phyloP scores from a whole-genome alignment of 2,329 filamentous ascomycete species.

The Clarireedia sp. region DNA sequence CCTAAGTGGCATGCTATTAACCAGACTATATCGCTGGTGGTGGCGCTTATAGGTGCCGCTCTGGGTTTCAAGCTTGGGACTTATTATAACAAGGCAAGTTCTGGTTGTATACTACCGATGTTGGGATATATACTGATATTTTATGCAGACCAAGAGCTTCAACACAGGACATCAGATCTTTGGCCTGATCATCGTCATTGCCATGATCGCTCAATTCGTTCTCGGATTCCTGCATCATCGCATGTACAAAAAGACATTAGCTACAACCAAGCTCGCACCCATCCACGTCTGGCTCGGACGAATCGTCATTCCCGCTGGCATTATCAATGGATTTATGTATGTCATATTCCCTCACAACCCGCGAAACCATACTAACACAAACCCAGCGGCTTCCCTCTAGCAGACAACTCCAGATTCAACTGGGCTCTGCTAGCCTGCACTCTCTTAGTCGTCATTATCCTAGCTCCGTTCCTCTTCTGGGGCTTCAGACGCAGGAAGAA shows the following conservation, averaged over 20 bases:
- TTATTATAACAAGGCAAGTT: constrained; percentile 47
- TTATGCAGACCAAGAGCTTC: constrained; percentile 42
- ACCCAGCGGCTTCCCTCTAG: constrained; percentile 48
- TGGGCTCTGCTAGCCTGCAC: constrained; percentile 42
- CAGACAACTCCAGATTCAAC: constrained; percentile 40
- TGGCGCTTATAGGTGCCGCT: constrained; percentile 42
- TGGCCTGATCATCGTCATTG: constrained; percentile 45
- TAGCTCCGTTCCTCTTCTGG: constrained; percentile 25
- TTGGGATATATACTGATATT: not conserved
- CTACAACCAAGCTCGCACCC: constrained; percentile 42
- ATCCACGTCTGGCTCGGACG: constrained; percentile 53
- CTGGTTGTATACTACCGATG: constrained; percentile 20
- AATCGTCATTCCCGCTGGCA: constrained; percentile 43
- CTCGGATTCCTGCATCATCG: constrained; percentile 50
- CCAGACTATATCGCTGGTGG: constrained; percentile 41
- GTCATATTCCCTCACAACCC: constrained; percentile 14
- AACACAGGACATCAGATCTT: constrained; percentile 50
- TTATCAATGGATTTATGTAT: constrained; percentile 50
- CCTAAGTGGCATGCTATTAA: constrained; percentile 48
- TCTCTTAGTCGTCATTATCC: constrained; percentile 34
- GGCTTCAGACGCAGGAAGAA: constrained; percentile 1
- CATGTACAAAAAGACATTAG: constrained; percentile 42
- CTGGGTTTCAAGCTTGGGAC: constrained; percentile 42
- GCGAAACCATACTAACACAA: not conserved
- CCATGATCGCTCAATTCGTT: constrained; percentile 44